Conservation (phyloP, 306 rosid genomes). For the Prunus fruticosa region DNA sequence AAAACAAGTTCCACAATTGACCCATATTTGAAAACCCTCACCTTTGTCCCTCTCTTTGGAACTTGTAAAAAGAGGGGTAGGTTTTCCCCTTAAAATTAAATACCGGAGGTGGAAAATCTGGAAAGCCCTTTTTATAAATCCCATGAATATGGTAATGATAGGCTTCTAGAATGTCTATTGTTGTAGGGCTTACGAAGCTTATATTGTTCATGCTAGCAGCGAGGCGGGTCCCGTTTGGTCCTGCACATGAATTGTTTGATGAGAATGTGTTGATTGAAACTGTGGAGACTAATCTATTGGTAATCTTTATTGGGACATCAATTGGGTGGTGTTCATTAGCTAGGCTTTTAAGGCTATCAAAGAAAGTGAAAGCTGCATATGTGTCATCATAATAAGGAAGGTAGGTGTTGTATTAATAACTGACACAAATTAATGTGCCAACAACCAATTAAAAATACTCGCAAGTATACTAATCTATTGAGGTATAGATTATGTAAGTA, state of each 20-base stretch:
- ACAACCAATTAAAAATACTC: no score
- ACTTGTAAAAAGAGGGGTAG: conserved; percentile 20
- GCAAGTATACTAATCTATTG: no score
- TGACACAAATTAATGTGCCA: no score
- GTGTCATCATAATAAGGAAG: conserved; percentile 52
- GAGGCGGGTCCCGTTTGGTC: conserved; percentile 23
- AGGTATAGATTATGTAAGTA: no score
- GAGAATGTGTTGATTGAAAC: conserved; percentile 38
- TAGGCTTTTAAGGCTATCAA: conserved; percentile 37
- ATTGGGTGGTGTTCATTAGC: conserved; percentile 29
- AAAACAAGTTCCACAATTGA: conserved; percentile 38
- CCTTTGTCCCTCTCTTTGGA: conserved; percentile 37
- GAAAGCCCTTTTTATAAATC: conserved; percentile 32
- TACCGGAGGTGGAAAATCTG: conserved; percentile 26
- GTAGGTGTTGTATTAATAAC: no score
- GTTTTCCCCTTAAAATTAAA: conserved; percentile 34
- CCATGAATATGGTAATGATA: conserved; percentile 39
- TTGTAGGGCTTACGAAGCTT: conserved; percentile 35
- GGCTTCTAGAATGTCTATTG: conserved; percentile 35
- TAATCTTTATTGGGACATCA: conserved; percentile 35
- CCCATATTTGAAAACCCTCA: conserved; percentile 32
- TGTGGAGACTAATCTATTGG: conserved; percentile 26
- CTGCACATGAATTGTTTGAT: conserved; percentile 20
- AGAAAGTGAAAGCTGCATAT: conserved; percentile 21
- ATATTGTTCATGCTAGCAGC: conserved; percentile 59